phyloP scores from a whole-genome alignment of 1,139 yeast species.

The Eremothecium gossypii region DNA sequence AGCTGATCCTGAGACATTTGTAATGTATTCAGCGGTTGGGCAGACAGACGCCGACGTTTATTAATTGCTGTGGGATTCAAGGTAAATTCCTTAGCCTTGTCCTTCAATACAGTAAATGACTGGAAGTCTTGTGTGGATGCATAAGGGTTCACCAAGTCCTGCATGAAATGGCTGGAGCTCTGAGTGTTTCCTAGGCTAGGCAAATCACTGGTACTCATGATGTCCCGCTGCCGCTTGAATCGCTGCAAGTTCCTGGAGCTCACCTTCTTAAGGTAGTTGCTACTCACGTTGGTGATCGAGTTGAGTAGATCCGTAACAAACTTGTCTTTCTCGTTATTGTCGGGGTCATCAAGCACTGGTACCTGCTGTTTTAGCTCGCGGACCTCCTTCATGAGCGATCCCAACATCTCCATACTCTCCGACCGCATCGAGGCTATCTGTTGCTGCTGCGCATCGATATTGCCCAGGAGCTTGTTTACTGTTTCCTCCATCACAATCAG shows the following conservation, averaged over 20 bases:
- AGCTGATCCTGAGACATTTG: too few species aligned
- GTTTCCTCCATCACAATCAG: constrained; percentile 26
- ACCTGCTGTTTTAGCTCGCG: constrained; percentile 6
- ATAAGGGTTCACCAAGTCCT: background rate
- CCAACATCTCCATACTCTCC: constrained; percentile 7
- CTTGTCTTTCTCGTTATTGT: constrained; percentile 9
- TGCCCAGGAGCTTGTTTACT: constrained; percentile 18
- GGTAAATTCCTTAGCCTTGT: constrained; percentile 11
- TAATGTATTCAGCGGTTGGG: too few species aligned
- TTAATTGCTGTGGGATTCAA: constrained; percentile 27
- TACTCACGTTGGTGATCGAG: constrained; percentile 24
- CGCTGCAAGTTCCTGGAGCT: constrained; percentile 6
- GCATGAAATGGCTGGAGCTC: background rate
- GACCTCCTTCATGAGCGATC: constrained; percentile 5
- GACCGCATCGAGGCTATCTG: constrained; percentile 10
- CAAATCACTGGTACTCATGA: constrained; percentile 4
- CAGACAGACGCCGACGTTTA: background rate
- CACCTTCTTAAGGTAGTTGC: constrained; percentile 15
- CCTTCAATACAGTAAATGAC: background rate
- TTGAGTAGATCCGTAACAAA: constrained; percentile 23
- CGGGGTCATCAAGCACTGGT: constrained; percentile 2
- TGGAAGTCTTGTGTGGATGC: background rate
- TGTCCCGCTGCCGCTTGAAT: constrained; percentile 7
- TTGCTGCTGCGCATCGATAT: constrained; percentile 15
- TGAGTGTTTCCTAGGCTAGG: background rate